These are phyloP conservation scores for Cyberlindnera maclurae DNA, from an alignment of 805 yeast species.

Conservation along the genomic window DNA sequence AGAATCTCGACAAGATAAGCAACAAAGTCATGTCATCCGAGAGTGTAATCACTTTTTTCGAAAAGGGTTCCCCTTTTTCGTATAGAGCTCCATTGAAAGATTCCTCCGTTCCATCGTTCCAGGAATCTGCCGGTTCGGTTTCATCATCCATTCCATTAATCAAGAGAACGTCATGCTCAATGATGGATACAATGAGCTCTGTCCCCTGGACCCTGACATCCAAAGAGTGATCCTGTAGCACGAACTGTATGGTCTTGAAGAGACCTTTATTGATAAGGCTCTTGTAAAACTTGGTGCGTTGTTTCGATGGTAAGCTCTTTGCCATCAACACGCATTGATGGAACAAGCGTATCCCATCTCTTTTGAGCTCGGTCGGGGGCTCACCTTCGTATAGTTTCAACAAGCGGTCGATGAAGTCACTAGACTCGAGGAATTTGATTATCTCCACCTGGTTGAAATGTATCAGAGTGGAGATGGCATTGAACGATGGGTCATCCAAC, in stretches of 20 bases:
- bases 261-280: constrained; percentile 62
- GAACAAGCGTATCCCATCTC: constrained; percentile 71
- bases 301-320: constrained; percentile 51
- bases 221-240: constrained; percentile 45
- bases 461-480: constrained; percentile 58
- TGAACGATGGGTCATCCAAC: constrained; percentile 74
- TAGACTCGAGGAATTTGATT: constrained; percentile 47
- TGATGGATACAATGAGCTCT: constrained; percentile 70
- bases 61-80: constrained; percentile 6
- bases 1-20: constrained; percentile 46
- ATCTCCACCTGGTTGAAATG: constrained; percentile 64
- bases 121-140: not conserved
- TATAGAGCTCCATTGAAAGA: constrained; percentile 8
- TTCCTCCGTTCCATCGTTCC: constrained; percentile 3
- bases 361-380: constrained; percentile 24
- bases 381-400: constrained; percentile 43
- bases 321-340: constrained; percentile 78
- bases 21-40: constrained; percentile 56
- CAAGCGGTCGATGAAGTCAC: constrained; percentile 46
- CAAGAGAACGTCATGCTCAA: constrained; percentile 74
- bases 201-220: constrained; percentile 63
- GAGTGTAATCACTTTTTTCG: constrained; percentile 16
- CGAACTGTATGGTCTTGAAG: constrained; percentile 62
- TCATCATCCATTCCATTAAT: constrained; percentile 29
- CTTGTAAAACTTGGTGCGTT: constrained; percentile 58